Evolutionary conservation across 768 basidiomycete genomes (phyloP), one percentile per base, ranked within the genome.

Genomic region (Boletus pseudo-olivaceus): DNA sequence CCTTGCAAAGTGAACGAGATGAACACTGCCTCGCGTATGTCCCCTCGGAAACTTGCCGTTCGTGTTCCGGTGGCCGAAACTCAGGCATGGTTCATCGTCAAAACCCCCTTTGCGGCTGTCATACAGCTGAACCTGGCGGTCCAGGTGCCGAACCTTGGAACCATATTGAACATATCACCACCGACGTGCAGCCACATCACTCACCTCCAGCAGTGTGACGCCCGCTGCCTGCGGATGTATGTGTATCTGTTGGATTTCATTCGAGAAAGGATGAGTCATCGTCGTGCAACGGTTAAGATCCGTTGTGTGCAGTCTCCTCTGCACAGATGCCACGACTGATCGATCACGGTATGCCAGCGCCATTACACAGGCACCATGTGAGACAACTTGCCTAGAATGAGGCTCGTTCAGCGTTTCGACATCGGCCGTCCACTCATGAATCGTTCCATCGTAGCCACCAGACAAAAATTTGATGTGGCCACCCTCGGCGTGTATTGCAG

Each of bases 71-170:
- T 72, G 67, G 7, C 82, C 77, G 60, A 83, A 81, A 56, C 71
- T 68, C 51, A 76, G 61, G 60, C 73, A 73, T 43, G 81, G 74
- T 37, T 67, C 54, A 54, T 72, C 62, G 57, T 70, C 62, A 55
- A 79, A 79, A 29, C 67, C 66, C 27, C 65, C 66, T 54, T 62
- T 70, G 48, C 80, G 73, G 46, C 66, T 60, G 60, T 83, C 83
- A 57, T 72, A 83, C 35, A 82, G 57, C 49, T 76, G 72, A 19
- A 81, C 70, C 64, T 83, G 82, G 43, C 68, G 66, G 57, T 80
- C 77, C 49, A 78, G 69, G 63, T 78, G 76, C 55, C 76, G 73
- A 51, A 82, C 70, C 81, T 82, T 61, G 49, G 47, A 53, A 44
- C 41, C 38, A 37, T 40, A 43, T 51, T 63, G 47, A 62, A 54